Conservation (phyloP, 306 rosid genomes). For the Corylus heterophylla region DNA sequence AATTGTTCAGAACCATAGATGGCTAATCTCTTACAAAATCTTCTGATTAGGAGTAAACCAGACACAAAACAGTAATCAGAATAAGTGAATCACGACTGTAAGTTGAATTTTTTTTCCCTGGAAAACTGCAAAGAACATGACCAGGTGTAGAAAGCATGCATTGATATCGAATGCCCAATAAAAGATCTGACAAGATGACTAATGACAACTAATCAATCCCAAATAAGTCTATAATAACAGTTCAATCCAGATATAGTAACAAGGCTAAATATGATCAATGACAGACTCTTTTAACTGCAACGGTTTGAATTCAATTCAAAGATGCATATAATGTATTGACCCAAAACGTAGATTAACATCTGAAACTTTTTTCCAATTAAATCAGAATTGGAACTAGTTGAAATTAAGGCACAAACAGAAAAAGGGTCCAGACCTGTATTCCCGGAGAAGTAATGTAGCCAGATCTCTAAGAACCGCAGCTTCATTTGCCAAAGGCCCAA, state of each 20-base stretch:
- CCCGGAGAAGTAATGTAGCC: constrained; percentile 43
- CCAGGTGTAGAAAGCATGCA: constrained; percentile 32
- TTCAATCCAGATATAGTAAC: background rate
- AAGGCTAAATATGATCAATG: constrained; percentile 2
- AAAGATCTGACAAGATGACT: constrained; percentile 21
- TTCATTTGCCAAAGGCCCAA: constrained; percentile 65
- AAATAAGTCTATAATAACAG: constrained; percentile 9
- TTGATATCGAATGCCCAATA: constrained; percentile 14
- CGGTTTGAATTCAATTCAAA: background rate
- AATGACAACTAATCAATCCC: constrained; percentile 23
- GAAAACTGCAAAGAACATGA: constrained; percentile 22
- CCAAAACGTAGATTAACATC: constrained; percentile 22
- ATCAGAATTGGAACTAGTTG: constrained; percentile 17
- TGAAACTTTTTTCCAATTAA: constrained; percentile 33
- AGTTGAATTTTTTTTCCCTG: background rate
- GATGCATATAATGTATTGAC: constrained; percentile 29
- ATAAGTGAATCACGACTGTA: background rate
- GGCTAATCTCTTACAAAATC: background rate
- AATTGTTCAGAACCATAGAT: background rate
- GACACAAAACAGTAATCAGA: background rate
- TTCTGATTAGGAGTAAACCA: background rate
- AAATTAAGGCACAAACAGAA: constrained; percentile 9
- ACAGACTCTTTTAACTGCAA: constrained; percentile 11
- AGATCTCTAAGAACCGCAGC: constrained; percentile 57
- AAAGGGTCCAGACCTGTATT: constrained; percentile 38